A percentile compares a stretch with the other conserved stretches of the same genome.
Conservation (phyloP, 202 grass and related monocot genomes). For the Miscanthus sacchariflorus region DNA sequence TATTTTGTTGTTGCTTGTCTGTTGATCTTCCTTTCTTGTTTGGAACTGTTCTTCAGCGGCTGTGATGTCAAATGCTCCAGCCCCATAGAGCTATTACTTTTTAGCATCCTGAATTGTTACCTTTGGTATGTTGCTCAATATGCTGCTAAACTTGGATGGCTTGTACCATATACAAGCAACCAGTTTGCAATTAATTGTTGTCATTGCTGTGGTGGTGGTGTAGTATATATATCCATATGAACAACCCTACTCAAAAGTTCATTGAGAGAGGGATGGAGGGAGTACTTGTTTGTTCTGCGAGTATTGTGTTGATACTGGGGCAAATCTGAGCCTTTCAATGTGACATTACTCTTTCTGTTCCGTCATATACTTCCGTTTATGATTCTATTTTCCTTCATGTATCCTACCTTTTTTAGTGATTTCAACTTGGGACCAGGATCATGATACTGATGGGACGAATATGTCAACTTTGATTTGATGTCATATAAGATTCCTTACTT, state of each 20-base stretch:
- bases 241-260: background rate
- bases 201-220: background rate
- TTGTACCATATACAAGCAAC: no score
- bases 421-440: background rate
- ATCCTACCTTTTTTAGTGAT: background rate
- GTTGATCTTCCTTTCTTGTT: background rate
- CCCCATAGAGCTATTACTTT: background rate
- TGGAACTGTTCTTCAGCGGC: background rate
- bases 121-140: background rate
- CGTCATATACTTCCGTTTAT: background rate
- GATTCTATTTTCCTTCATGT: background rate
- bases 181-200: background rate
- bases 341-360: background rate
- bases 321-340: background rate
- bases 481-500: background rate
- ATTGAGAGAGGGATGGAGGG: background rate
- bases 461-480: background rate
- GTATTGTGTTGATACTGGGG: background rate
- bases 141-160: conserved; percentile 20
- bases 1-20: background rate
- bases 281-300: background rate
- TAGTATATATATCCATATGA: no score
- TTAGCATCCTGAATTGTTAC: background rate
- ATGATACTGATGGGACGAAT: background rate
- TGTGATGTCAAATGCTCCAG: conserved; percentile 29